Evolutionary conservation across 1,284 basidiomycete genomes (phyloP), one percentile per base, ranked within the genome.

Genomic region (Trichosporon sp.): DNA sequence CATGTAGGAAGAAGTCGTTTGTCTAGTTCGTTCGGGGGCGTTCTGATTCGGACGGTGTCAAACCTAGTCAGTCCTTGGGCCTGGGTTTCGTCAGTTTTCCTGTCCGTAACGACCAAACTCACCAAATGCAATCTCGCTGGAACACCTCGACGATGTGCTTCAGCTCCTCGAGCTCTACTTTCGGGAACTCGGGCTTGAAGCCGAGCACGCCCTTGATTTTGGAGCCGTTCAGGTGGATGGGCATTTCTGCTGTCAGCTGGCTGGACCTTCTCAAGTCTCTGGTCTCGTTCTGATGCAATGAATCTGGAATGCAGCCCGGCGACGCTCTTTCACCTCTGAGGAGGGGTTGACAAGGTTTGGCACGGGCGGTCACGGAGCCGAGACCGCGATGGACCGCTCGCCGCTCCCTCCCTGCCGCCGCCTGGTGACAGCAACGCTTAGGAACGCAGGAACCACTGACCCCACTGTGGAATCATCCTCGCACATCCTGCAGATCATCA

Each of bases 131-230:
- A 64, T 81, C 80, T 54, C 77, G 78, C 71, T 84, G 82, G 71
- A 84, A 83, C 26, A 75, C 78, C 35, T 77, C 74, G 32, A 80
- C 80, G 21, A 84, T 83, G 54, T 63, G 65, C 43, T 73, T 75
- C 31, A 84, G 69, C 71, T 81, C 81, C 2, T 75, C 76, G 11
- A 80, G 77, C 26, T 81, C 72, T 16, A 83, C 75, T 43, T 86
- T 79, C 0, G 93, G 92, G 64, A 86, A 85, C 70, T 86, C 86
- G 46, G 94, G 85, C 74, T 87, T 85, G 84, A 91, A 94, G 0
- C 91, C 91, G 16, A 92, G 78, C 11, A 94, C 61, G 7, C 68
- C 68, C 5, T 78, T 76, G 4, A 81, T 79, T 65, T 81, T 79
- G 4, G 78, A 77, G 0, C 79, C 82, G 70, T 84, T 82, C 5